A percentile compares a stretch with the other conserved stretches of the same genome.
Conservation (phyloP, 331 rosid genomes). For the Rosa hybrid region DNA sequence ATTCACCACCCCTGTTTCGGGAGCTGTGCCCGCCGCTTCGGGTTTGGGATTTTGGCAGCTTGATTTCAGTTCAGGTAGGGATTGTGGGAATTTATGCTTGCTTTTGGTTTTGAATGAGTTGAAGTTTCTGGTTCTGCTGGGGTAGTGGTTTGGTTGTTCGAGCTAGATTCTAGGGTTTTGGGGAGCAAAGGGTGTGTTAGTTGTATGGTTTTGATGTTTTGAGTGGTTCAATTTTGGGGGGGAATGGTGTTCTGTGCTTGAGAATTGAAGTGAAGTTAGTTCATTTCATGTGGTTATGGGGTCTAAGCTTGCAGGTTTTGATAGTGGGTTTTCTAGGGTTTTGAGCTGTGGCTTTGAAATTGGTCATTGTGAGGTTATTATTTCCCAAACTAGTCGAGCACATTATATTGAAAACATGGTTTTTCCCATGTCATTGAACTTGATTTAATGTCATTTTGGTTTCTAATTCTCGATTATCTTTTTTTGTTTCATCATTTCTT, state of each 20-base stretch:
- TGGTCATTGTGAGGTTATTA: not conserved
- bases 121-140: slow-evolving; percentile 20
- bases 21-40: slow-evolving; percentile 11
- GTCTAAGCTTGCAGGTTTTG: not conserved
- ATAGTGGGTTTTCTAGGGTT: slow-evolving; percentile 5
- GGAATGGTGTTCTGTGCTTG: not conserved
- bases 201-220: slow-evolving; percentile 16
- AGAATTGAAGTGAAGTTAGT: slow-evolving; percentile 16
- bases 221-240: slow-evolving; percentile 16
- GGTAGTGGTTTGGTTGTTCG: not conserved
- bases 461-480: not conserved
- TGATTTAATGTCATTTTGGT: not conserved
- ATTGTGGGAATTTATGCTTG: not conserved
- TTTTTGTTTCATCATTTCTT: not conserved
- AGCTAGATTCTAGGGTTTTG: slow-evolving; percentile 43
- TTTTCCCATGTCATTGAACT: not conserved
- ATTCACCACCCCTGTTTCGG: slow-evolving; percentile 8
- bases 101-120: slow-evolving; percentile 5
- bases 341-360: not conserved
- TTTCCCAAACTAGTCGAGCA: not conserved
- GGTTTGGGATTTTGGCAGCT: slow-evolving; percentile 17
- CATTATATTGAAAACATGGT: not conserved
- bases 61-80: slow-evolving; percentile 22
- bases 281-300: slow-evolving; percentile 20
- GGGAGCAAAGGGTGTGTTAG: not conserved